Evolutionary conservation across 192 early-diverging fungal genomes (phyloP).

Genomic region (Umbelopsis vinacea): DNA sequence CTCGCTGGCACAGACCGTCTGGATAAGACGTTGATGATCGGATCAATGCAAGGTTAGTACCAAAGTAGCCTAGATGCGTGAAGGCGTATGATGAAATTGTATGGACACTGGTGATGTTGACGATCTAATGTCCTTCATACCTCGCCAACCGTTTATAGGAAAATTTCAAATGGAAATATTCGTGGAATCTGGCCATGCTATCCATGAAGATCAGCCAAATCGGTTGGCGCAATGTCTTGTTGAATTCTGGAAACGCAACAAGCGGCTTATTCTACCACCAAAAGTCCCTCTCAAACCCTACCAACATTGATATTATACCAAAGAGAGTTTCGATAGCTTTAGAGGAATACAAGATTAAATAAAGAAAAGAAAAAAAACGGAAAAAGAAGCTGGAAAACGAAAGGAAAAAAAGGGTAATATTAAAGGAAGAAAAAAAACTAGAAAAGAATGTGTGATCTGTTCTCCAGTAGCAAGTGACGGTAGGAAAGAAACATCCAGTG

Average conservation of each 20-base stretch:
- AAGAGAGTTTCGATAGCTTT: neutral
- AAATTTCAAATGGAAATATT: conserved; percentile 78
- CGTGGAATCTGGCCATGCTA: conserved; percentile 69
- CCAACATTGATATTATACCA: neutral
- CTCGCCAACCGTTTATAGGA: conserved; percentile 32
- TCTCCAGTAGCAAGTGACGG: neutral
- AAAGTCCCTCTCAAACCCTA: conserved; percentile 18
- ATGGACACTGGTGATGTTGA: too few relatives aligned
- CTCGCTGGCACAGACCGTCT: conserved; percentile 77
- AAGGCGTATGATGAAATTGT: too few relatives aligned
- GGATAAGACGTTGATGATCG: conserved; percentile 77
- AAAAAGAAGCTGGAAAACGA: too few relatives aligned
- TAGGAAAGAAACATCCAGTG: neutral
- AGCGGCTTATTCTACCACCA: conserved; percentile 57
- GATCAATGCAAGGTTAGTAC: conserved; percentile 77
- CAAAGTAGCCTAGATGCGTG: too few relatives aligned
- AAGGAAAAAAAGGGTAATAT: neutral
- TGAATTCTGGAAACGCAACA: conserved; percentile 73
- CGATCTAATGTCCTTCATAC: neutral
- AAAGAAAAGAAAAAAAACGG: neutral
- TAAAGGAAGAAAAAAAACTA: neutral
- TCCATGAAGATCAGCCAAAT: conserved; percentile 74
- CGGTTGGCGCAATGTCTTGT: conserved; percentile 58
- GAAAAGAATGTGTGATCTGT: neutral
- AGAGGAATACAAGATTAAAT: conserved; percentile 6